A percentile compares a stretch with the other conserved stretches of the same genome.
Conservation (phyloP, 345 rosid genomes). For the Syzygium jambos region DNA sequence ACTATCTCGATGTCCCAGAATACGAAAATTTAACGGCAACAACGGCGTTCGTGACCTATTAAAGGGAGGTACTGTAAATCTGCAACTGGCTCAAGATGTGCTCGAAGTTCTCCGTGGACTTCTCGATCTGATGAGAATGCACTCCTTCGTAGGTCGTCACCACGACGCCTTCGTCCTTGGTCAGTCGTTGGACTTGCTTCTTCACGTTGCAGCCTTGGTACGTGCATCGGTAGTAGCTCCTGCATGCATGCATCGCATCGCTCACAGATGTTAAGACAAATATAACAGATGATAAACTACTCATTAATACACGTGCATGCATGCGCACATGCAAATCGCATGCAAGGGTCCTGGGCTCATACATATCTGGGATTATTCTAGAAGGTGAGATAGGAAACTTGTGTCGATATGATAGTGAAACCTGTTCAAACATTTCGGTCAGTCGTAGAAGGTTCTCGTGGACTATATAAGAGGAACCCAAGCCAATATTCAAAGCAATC, state of each 20-base stretch:
- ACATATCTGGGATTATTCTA: neutral
- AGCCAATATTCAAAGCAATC: neutral
- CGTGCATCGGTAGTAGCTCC: conserved; percentile 95
- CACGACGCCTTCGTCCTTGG: conserved; percentile 78
- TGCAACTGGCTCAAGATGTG: conserved; percentile 87
- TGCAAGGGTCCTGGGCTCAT: neutral
- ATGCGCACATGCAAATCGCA: neutral
- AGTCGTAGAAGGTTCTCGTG: neutral
- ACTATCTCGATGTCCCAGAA: neutral
- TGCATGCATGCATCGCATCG: conserved; percentile 4
- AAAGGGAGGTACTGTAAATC: conserved; percentile 39
- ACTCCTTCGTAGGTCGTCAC: conserved; percentile 91
- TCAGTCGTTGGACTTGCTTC: conserved; percentile 88
- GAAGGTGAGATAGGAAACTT: neutral
- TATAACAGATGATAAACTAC: neutral
- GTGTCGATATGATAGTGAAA: neutral
- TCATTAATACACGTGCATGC: neutral
- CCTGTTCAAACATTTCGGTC: neutral
- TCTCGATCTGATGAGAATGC: conserved; percentile 75
- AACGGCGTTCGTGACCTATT: neutral
- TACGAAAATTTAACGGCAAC: neutral
- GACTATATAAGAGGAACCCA: neutral
- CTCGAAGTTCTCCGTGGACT: conserved; percentile 74
- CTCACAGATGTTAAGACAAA: neutral
- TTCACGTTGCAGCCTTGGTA: conserved; percentile 84